Conservation (phyloP, 257 asterid genomes). For the Solanum virginianum region DNA sequence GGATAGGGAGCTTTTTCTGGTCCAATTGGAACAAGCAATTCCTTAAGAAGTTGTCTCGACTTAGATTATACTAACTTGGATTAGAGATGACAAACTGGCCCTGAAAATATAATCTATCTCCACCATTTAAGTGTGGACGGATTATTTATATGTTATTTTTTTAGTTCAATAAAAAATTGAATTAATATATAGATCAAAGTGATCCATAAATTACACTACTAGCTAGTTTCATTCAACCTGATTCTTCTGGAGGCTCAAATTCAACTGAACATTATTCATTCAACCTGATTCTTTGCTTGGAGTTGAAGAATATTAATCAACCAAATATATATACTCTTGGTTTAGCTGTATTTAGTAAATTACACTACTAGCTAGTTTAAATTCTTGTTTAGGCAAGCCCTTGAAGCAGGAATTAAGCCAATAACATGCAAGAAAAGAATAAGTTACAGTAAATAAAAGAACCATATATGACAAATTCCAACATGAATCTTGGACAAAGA, state of each 20-base stretch:
- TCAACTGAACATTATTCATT: not conserved
- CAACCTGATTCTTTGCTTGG: not conserved
- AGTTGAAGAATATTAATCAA: not conserved
- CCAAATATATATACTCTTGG: not conserved
- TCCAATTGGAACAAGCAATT: not conserved
- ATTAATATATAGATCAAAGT: not conserved
- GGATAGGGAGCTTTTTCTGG: not conserved
- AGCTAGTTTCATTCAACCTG: no score
- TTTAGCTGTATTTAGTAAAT: not conserved
- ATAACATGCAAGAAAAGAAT: not conserved
- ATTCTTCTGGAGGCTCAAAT: not conserved
- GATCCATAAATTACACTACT: not conserved
- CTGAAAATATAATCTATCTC: not conserved
- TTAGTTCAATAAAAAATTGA: not conserved
- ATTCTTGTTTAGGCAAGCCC: not conserved
- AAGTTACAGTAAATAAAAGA: not conserved
- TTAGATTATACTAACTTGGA: not conserved
- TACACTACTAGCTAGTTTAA: not conserved
- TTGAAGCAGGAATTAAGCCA: not conserved
- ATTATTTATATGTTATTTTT: not conserved
- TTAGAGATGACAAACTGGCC: no score
- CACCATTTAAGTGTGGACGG: no score
- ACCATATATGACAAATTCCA: not conserved
- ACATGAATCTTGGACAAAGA: not conserved
- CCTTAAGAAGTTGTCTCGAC: not conserved